phyloP scores from a whole-genome alignment of 192 early-diverging fungal genomes.

The Backusella psychrophila region DNA sequence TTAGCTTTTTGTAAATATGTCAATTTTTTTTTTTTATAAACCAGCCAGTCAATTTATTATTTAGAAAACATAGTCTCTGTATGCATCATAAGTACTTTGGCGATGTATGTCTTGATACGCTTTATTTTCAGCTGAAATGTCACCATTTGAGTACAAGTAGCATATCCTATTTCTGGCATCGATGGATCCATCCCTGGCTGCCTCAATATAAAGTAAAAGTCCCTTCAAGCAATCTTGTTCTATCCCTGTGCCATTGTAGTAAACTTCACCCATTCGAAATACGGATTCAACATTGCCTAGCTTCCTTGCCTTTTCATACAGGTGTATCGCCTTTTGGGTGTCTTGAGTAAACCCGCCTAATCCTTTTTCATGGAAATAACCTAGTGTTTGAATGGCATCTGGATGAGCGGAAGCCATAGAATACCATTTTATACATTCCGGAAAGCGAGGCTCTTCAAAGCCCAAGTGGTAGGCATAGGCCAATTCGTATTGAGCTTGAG shows the following conservation, averaged over 20 bases:
- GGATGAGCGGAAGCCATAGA: not conserved
- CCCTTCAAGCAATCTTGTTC: not conserved
- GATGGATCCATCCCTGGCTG: not conserved
- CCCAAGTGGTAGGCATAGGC: not conserved
- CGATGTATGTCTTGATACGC: not conserved
- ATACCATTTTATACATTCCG: not conserved
- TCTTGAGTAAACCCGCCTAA: not conserved
- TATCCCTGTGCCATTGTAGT: not conserved
- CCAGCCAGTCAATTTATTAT: too few species aligned
- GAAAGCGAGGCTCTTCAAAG: not conserved
- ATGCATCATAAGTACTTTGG: not conserved
- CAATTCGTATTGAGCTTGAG: not conserved
- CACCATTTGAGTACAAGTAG: not conserved
- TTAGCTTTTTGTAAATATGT: too few species aligned
- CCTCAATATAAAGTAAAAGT: not conserved
- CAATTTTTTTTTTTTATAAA: too few species aligned
- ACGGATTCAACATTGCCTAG: not conserved
- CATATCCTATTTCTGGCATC: not conserved
- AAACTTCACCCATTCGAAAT: not conserved
- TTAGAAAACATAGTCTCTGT: not conserved
- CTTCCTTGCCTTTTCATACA: not conserved
- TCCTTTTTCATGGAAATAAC: not conserved
- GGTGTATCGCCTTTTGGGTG: not conserved
- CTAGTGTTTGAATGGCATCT: not conserved
- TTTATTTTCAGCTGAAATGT: not conserved